phyloP scores from a whole-genome alignment of 306 rosid species.

The Fragaria iinumae region DNA sequence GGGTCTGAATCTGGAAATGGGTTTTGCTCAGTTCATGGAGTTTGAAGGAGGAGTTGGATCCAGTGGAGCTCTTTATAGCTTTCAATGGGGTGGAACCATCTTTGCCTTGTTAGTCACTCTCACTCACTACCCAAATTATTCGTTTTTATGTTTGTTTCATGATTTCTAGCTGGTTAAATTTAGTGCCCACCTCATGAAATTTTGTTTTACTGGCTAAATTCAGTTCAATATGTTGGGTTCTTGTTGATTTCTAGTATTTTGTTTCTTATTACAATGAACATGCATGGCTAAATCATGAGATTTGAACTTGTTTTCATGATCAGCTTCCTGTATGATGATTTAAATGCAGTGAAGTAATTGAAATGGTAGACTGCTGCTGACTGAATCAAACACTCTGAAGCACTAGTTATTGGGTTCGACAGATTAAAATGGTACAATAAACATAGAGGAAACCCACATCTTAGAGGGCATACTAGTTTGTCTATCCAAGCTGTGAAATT shows the following conservation, averaged over 20 bases:
- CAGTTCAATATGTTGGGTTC: not conserved
- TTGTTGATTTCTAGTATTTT: not conserved
- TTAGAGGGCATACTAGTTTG: not conserved
- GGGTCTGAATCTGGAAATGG: constrained; percentile 15
- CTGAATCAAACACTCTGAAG: not conserved
- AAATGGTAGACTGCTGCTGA: not conserved
- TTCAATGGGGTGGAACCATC: constrained; percentile 53
- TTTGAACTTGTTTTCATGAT: not conserved
- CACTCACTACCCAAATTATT: not conserved
- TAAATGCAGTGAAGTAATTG: not conserved
- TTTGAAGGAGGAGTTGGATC: constrained; percentile 15
- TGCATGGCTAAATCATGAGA: not conserved
- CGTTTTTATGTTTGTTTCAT: not conserved
- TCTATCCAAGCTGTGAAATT: not conserved
- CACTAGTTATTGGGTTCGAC: not conserved
- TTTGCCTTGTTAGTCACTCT: constrained; percentile 37
- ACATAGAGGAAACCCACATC: not conserved
- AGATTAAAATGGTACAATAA: not conserved
- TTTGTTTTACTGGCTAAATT: not conserved
- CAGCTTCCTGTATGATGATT: not conserved
- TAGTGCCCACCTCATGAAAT: not conserved
- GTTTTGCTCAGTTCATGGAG: constrained; percentile 11
- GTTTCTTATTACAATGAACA: not conserved
- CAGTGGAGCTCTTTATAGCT: constrained; percentile 20
- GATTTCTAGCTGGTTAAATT: not conserved